Conservation (phyloP, 495 filamentous ascomycete species). For the Aspergillus avenaceus region DNA sequence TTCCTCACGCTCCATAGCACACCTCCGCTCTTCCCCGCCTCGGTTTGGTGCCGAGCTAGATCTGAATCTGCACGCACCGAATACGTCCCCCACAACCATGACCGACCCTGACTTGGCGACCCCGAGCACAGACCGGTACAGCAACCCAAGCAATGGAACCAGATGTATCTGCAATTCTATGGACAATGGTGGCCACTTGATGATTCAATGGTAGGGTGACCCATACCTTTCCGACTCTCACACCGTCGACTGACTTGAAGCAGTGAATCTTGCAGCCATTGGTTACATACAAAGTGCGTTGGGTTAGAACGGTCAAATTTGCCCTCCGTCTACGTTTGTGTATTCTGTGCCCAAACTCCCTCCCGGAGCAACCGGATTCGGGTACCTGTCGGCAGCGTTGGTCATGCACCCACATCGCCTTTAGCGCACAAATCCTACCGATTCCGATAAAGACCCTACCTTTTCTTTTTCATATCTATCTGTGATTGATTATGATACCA, state of each 20-base stretch:
- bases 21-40: constrained; percentile 44
- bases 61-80: constrained; percentile 32
- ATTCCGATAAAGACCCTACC: constrained; percentile 25
- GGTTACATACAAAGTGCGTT: constrained; percentile 77
- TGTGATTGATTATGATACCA: not conserved
- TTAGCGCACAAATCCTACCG: constrained; percentile 65
- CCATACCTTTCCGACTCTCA: not conserved
- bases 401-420: constrained; percentile 50
- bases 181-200: constrained; percentile 61
- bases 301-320: constrained; percentile 61
- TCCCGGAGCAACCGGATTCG: constrained; percentile 61
- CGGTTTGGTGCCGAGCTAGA: constrained; percentile 37
- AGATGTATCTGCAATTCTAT: constrained; percentile 70
- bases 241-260: constrained; percentile 11
- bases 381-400: constrained; percentile 43
- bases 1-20: constrained; percentile 31
- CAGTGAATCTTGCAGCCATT: constrained; percentile 84
- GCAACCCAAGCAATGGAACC: constrained; percentile 53
- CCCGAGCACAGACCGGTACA: constrained; percentile 58
- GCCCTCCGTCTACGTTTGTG: constrained; percentile 74
- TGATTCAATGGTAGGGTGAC: constrained; percentile 77
- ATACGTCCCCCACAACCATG: constrained; percentile 62
- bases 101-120: constrained; percentile 65
- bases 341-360: constrained; percentile 75
- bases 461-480: not conserved